phyloP scores from a whole-genome alignment of 495 filamentous ascomycete species.

The Acidiella bohemica region DNA sequence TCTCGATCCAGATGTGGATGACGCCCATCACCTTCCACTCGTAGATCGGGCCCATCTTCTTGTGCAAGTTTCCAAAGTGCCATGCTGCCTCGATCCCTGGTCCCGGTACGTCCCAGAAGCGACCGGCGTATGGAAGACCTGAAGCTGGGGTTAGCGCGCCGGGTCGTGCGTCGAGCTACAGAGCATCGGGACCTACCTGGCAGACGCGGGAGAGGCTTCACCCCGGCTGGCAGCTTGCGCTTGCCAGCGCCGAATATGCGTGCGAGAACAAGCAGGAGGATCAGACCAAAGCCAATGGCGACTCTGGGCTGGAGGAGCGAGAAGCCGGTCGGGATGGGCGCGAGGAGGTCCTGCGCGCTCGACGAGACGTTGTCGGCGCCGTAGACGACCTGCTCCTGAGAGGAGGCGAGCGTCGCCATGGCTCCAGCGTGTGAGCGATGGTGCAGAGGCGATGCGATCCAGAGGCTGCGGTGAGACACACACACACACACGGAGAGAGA shows the following conservation, averaged over 20 bases:
- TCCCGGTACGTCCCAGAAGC: conserved; percentile 13
- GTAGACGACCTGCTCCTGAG: conserved; percentile 4
- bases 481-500: no score
- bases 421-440: not conserved
- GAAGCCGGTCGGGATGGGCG: conserved; percentile 5
- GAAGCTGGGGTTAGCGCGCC: no score
- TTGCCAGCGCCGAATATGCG: conserved; percentile 7
- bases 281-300: conserved; percentile 1
- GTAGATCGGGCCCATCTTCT: conserved; percentile 41
- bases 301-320: conserved; percentile 3
- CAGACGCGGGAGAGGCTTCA: conserved; percentile 5
- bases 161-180: no score
- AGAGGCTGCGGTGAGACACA: no score
- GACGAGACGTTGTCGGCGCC: not conserved
- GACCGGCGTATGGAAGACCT: conserved; percentile 12
- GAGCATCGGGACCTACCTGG: no score
- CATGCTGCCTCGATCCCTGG: conserved; percentile 16
- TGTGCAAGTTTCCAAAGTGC: conserved; percentile 14
- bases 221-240: conserved; percentile 6
- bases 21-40: conserved; percentile 35
- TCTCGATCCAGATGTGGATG: conserved; percentile 41
- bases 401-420: conserved; percentile 1
- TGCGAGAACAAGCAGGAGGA: conserved; percentile 5
- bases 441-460: no score
- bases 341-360: not conserved